Evolutionary conservation across 306 rosid genomes (phyloP), one percentile per base, ranked within the genome.

Genomic region (Cucurbita argyrosperma): DNA sequence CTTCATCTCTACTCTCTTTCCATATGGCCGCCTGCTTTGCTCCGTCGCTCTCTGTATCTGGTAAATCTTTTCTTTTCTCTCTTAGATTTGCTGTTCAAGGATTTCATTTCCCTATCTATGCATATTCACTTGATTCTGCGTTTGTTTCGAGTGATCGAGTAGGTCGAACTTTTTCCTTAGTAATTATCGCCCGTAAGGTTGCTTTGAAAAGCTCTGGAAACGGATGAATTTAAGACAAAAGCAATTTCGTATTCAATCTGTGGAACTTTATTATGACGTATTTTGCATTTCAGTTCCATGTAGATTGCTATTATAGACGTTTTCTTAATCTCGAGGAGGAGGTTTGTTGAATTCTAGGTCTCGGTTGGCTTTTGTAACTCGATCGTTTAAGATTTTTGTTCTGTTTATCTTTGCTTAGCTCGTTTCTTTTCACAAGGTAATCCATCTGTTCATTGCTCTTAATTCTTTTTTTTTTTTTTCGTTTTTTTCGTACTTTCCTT

Each of bases 1-100:
- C 8, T 50, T n/a, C 14, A 5, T 50, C 18, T 30, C 35, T 30
- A 0, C 8, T 30, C 43, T 69, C 58, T 13, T 49, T 50, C 8
- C 21, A 12, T 42, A 91, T 89, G 96, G 93, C 97, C 40, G 70
- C 89, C 80, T 83, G 69, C 69, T 82, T 82, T 26, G 74, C 91
- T 53, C 90, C 92, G 21, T 80, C 60, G 73, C 70, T 45, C 1
- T 47, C 80, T 3, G 65, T 85, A 42, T 77, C 85, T 43, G 84
- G 87, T 89, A 3, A 4, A 45, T 13, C 39, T 63, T 2, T 23
- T 40, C 69, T 40, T 8, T 52, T 30, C 75, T 45, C 43, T 10
- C 0, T 13, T 0, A 6, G 8, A 30, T 19, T 72, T 46, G 1
- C 0, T 46, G 3, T 53, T 78, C 37, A 0, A 11, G 9, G 52